Base-by-base conservation (phyloP, 2,329 filamentous ascomycete species). In the Botrytis porri region DNA sequence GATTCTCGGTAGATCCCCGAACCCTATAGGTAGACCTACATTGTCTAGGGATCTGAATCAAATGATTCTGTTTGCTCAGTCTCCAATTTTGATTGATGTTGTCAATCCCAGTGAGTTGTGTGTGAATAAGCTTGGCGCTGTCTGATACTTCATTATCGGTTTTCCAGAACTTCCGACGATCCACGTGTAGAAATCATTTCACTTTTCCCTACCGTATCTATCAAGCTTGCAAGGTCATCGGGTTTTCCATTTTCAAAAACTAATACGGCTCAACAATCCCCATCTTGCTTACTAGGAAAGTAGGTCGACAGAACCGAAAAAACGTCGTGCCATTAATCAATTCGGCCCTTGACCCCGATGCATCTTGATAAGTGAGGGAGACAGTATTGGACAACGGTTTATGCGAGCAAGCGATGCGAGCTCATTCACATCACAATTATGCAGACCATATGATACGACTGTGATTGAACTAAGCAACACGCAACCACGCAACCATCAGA, bases 321-420 rank as follows among this genome's bases (percentile, higher is more conserved):
- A 67, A 32, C 35, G 25, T 67, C 25, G 54, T 71, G 60, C 16
- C 69, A 64, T 71, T 35, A 51, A 65, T 71, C 60, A 41, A 65
- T 71, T 71, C 69, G 69, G 69, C n/a, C 60, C 69, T 65, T 54
- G n/a, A 12, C 69, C 37, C 60, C 69, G 69, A 71, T 57, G 61
- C 69, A 41, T 51, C 22, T 63, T 71, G 61, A 71, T 54, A 54
- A 67, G 65, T 67, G 39, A 57, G 48, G 35, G 65, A 39, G 43
- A 41, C 35, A 41, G 64, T 57, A 67, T 67, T 57, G 65, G 65
- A 69, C 37, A 69, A 35, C 64, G 45, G 48, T 57, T 37, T 29
- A 57, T 69, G 69, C 69, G 57, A 70, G 39, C 39, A 70, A 54
- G 48, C 48, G 25, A 70, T 70, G 69, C 69, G 32, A 64, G 69